phyloP scores from a whole-genome alignment of 768 basidiomycete genomes.

The Termitomyces sp. region DNA sequence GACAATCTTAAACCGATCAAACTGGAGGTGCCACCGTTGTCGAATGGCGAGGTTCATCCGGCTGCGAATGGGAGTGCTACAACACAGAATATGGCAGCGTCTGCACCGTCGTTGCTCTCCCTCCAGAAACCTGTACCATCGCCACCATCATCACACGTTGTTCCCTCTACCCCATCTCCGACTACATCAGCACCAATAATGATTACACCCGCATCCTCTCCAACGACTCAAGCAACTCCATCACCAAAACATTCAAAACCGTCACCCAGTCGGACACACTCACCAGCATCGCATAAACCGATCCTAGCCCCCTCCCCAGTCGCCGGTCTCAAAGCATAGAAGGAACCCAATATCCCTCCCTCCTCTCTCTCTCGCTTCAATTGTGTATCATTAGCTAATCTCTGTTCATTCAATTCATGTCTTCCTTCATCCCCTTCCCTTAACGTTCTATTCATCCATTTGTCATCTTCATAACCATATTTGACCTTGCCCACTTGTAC shows the following conservation, averaged over 20 bases:
- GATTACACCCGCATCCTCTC: slow-evolving; percentile 8
- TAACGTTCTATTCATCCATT: neutral
- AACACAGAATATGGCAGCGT: slow-evolving; percentile 12
- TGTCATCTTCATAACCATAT: neutral
- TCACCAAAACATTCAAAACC: slow-evolving; percentile 12
- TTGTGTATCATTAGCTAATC: slow-evolving; percentile 17
- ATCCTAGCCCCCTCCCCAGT: slow-evolving; percentile 22
- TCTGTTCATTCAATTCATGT: slow-evolving; percentile 2
- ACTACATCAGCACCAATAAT: neutral
- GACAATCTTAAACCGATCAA: slow-evolving; percentile 6
- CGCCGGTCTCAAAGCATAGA: slow-evolving; percentile 29
- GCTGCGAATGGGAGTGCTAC: slow-evolving; percentile 11
- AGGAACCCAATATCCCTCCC: neutral
- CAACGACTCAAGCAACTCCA: slow-evolving; percentile 3
- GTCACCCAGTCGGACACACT: slow-evolving; percentile 21
- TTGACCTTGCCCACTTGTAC: neutral
- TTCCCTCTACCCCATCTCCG: neutral
- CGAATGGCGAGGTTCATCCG: slow-evolving; percentile 17
- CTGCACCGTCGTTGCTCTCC: slow-evolving; percentile 16
- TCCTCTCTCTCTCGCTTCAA: neutral
- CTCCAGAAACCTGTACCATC: slow-evolving; percentile 4
- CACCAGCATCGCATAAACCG: slow-evolving; percentile 22
- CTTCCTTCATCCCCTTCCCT: neutral
- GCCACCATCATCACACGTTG: neutral
- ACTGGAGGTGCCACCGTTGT: slow-evolving; percentile 11